Percentiles rank a stretch among this genome's conserved stretches.
phyloP scores from a whole-genome alignment of 805 yeast genomes.

The Barnettozyma salicaria region DNA sequence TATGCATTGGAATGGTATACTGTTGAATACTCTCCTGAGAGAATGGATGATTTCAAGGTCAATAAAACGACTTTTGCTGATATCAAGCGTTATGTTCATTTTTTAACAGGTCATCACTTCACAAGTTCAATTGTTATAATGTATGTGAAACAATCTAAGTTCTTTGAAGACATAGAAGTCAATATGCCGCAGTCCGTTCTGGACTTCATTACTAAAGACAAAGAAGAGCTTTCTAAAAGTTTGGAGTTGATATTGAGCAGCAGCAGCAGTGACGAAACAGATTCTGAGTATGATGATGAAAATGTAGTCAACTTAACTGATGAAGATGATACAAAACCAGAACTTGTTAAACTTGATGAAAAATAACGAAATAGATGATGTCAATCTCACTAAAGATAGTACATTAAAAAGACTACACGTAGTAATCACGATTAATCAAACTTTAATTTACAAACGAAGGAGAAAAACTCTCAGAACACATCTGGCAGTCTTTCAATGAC shows the following conservation, averaged over 20 bases:
- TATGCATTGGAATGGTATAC: slow-evolving; percentile 27
- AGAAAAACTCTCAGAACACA: slow-evolving; percentile 45
- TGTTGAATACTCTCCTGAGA: slow-evolving; percentile 26
- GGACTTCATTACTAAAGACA: slow-evolving; percentile 30
- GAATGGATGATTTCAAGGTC: slow-evolving; percentile 23
- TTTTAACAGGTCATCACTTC: slow-evolving; percentile 21
- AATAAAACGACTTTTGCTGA: slow-evolving; percentile 22
- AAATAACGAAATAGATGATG: neutral
- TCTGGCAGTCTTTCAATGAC: slow-evolving; percentile 94
- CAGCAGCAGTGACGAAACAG: slow-evolving; percentile 14
- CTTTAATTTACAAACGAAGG: slow-evolving; percentile 1
- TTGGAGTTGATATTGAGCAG: slow-evolving; percentile 18
- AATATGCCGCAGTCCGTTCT: slow-evolving; percentile 23
- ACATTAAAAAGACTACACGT: too few species aligned
- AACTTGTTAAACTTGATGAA: neutral
- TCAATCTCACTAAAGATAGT: too few species aligned
- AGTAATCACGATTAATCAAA: too few species aligned
- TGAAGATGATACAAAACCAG: neutral
- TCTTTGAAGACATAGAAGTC: slow-evolving; percentile 10
- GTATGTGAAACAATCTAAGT: slow-evolving; percentile 29
- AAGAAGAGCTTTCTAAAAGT: slow-evolving; percentile 17
- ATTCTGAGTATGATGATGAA: slow-evolving; percentile 1
- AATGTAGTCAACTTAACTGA: neutral
- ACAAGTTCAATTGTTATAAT: slow-evolving; percentile 29
- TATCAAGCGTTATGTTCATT: slow-evolving; percentile 20